phyloP scores from a whole-genome alignment of 2,329 filamentous ascomycete species.

The Stemphylium beticola region DNA sequence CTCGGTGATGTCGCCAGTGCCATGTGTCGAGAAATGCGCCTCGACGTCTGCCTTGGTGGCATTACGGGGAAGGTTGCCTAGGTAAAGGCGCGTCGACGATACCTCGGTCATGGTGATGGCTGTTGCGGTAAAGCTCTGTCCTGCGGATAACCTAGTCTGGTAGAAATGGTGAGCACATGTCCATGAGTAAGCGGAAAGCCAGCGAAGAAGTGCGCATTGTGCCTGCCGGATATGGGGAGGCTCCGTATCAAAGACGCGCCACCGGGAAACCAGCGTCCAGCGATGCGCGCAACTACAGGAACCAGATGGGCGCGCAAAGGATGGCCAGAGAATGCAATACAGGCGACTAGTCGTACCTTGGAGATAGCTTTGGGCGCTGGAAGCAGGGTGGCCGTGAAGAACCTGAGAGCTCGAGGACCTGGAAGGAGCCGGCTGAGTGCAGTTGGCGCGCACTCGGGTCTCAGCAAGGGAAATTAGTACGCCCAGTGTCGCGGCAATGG shows the following conservation, averaged over 20 bases:
- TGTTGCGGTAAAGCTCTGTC: conserved; percentile 18
- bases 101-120: conserved; percentile 74
- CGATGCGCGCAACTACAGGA: conserved; percentile 33
- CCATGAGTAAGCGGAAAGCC: conserved; percentile 32
- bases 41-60: conserved; percentile 98
- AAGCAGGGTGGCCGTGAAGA: conserved; percentile 25
- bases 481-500: conserved; percentile 20
- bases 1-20: conserved; percentile 95
- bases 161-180: conserved; percentile 42
- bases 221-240: conserved; percentile 28
- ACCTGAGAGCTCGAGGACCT: conserved; percentile 29
- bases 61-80: conserved; percentile 96
- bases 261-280: conserved; percentile 30
- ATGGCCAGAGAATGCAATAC: conserved; percentile 29
- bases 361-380: conserved; percentile 24
- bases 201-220: conserved; percentile 30
- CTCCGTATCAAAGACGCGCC: conserved; percentile 20
- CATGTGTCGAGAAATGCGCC: conserved; percentile 92
- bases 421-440: conserved; percentile 19
- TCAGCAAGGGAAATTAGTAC: conserved; percentile 14
- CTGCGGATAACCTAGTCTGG: conserved; percentile 41
- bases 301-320: conserved; percentile 28
- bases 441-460: conserved; percentile 12
- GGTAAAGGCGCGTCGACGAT: conserved; percentile 91
- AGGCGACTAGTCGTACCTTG: conserved; percentile 39